Percentiles rank a stretch among this genome's conserved stretches.
These are phyloP conservation scores for Pueraria montana DNA, from an alignment of 306 rosid genomes.

Conservation along the genomic window DNA sequence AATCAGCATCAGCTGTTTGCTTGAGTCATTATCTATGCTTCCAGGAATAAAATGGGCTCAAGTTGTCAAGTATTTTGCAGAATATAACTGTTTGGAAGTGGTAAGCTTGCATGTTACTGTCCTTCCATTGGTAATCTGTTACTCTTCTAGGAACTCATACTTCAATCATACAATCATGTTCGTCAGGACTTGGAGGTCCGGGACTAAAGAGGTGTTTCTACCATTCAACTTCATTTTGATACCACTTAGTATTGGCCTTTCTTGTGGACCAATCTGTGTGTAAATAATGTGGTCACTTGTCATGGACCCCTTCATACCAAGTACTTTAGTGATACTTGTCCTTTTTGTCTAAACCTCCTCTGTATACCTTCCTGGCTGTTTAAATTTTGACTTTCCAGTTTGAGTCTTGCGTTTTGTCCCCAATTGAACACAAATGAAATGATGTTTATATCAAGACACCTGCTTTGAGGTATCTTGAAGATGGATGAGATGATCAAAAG, in stretches of 20 bases:
- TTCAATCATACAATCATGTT: conserved; percentile 1
- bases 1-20: conserved; percentile 19
- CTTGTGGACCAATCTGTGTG: background rate
- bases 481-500: background rate
- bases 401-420: background rate
- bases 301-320: background rate
- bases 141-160: background rate
- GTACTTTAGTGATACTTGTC: background rate
- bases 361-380: background rate
- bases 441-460: background rate
- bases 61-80: background rate
- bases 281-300: background rate
- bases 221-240: too few relatives aligned
- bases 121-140: conserved; percentile 1
- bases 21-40: background rate
- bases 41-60: background rate
- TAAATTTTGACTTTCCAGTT: background rate
- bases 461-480: conserved; percentile 1
- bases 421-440: background rate
- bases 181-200: conserved; percentile 11
- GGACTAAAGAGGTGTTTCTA: conserved; percentile 17
- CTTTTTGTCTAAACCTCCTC: background rate
- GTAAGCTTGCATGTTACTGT: conserved; percentile 1
- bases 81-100: conserved; percentile 25
- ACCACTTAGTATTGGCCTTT: too few relatives aligned